These are phyloP conservation scores for Corymbia citriodora DNA, from an alignment of 441 rosid genomes.

Conservation along the genomic window DNA sequence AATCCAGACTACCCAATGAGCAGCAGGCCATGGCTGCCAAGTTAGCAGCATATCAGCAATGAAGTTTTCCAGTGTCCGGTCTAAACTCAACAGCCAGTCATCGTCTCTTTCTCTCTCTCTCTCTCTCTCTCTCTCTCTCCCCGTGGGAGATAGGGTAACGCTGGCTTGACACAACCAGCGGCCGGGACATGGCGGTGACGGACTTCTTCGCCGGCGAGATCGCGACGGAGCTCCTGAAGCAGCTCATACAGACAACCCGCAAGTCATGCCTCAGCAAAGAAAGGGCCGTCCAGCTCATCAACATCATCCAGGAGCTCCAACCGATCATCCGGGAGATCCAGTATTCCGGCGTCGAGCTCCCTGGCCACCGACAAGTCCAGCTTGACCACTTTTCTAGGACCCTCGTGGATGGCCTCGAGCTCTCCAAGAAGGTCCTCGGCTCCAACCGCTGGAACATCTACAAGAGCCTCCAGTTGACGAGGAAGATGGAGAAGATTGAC, in stretches of 20 bases:
- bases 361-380: constrained; percentile 52
- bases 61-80: not conserved
- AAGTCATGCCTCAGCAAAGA: constrained; percentile 34
- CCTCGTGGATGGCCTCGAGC: constrained; percentile 41
- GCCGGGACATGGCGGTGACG: constrained; percentile 40
- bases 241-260: constrained; percentile 26
- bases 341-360: constrained; percentile 74
- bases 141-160: not conserved
- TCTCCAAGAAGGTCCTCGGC: constrained; percentile 30
- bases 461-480: constrained; percentile 32
- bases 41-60: not conserved
- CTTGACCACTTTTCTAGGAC: constrained; percentile 42
- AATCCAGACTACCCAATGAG: not conserved
- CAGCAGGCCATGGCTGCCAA: not conserved
- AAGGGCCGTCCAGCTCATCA: constrained; percentile 31
- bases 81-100: not conserved
- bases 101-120: not conserved
- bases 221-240: constrained; percentile 50
- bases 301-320: constrained; percentile 20
- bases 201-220: constrained; percentile 71
- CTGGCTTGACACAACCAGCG: not conserved
- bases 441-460: constrained; percentile 60
- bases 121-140: not conserved
- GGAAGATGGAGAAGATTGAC: constrained; percentile 70
- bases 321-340: constrained; percentile 65